phyloP scores from a whole-genome alignment of 2,329 filamentous ascomycete genomes.

The Stagonosporopsis rhizophila region DNA sequence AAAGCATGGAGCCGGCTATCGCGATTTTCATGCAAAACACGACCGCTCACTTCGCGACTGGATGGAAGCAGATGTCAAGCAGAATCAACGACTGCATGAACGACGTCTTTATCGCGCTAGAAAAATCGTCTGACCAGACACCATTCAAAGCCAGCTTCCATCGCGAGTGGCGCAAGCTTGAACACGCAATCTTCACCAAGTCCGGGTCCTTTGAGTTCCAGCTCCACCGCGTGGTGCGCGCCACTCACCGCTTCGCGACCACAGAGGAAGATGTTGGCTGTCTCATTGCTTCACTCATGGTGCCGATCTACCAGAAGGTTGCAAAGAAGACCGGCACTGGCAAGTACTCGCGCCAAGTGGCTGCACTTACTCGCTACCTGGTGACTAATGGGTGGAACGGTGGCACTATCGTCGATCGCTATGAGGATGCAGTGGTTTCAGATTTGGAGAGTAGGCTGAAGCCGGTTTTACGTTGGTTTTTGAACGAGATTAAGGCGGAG shows the following conservation, averaged over 20 bases:
- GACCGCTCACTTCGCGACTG: neutral
- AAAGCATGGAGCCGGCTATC: constrained; percentile 5
- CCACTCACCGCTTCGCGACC: constrained; percentile 13
- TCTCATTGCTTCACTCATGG: constrained; percentile 13
- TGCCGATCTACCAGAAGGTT: constrained; percentile 7
- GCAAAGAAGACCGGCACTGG: constrained; percentile 2
- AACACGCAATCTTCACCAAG: constrained; percentile 12
- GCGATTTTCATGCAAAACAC: neutral
- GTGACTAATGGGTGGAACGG: constrained; percentile 11
- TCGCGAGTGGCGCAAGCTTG: constrained; percentile 17
- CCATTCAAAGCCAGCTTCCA: constrained; percentile 16
- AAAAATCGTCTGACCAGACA: constrained; percentile 6
- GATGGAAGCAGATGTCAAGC: constrained; percentile 12
- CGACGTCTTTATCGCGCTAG: constrained; percentile 7
- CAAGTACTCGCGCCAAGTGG: constrained; percentile 11
- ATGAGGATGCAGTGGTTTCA: constrained; percentile 7
- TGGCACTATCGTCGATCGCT: constrained; percentile 13
- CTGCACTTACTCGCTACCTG: constrained; percentile 8
- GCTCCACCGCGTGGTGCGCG: constrained; percentile 12
- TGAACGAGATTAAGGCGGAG: constrained; percentile 13
- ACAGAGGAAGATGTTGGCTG: constrained; percentile 14
- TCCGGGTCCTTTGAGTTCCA: constrained; percentile 16
- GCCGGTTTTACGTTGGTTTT: constrained; percentile 12
- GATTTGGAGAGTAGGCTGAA: constrained; percentile 6
- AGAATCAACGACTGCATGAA: constrained; percentile 14